Percentiles rank a stretch among this genome's conserved stretches.
Evolutionary conservation across 176 grass and related monocot genomes (phyloP).

Genomic region (Ensete ventricosum): DNA sequence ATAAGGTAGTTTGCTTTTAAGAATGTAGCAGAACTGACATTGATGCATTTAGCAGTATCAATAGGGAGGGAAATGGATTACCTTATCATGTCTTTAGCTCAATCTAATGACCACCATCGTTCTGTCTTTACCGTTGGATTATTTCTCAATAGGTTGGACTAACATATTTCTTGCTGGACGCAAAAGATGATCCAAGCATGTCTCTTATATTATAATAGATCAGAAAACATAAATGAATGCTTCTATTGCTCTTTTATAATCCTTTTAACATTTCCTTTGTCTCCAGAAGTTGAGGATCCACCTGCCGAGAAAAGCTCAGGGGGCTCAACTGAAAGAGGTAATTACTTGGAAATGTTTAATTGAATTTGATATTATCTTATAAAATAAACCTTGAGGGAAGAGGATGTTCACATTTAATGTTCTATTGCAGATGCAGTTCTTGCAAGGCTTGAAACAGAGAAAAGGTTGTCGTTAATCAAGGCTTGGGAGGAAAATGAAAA

Average conservation of each 20-base stretch:
- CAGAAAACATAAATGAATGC: no score
- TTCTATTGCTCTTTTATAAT: not conserved
- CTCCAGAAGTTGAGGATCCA: conserved; percentile 29
- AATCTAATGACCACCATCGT: no score
- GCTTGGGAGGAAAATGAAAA: conserved; percentile 86
- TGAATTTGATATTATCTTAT: not conserved
- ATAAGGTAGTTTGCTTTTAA: not conserved
- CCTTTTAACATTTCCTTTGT: conserved; percentile 5
- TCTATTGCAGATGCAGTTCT: conserved; percentile 45
- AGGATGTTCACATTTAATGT: conserved; percentile 2
- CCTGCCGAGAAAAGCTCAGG: conserved; percentile 19
- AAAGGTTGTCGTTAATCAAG: conserved; percentile 61
- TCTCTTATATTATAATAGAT: no score
- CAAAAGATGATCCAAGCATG: no score
- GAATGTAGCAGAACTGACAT: not conserved
- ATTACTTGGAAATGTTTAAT: not conserved
- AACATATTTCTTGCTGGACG: no score
- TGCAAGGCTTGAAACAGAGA: conserved; percentile 59
- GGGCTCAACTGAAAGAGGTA: conserved; percentile 59
- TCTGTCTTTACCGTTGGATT: no score
- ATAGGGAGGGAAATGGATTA: no score
- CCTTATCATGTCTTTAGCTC: no score
- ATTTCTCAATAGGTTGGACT: no score
- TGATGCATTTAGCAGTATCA: no score
- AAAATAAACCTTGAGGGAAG: not conserved